These are phyloP conservation scores for Botrytis aclada DNA, from an alignment of 2,329 filamentous ascomycete species.

Conservation along the genomic window DNA sequence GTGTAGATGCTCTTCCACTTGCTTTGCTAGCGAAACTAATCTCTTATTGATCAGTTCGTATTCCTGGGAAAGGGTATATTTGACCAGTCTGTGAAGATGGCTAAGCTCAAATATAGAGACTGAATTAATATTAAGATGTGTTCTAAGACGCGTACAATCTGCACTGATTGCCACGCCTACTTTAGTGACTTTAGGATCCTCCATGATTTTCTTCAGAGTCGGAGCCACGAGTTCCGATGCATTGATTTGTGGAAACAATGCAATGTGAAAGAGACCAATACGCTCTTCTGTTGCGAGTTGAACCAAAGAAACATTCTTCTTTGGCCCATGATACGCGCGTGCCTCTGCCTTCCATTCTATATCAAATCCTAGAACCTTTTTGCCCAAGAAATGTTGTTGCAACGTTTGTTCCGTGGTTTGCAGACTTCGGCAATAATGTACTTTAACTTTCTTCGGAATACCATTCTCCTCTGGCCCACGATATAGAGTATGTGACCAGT, in stretches of 20 bases:
- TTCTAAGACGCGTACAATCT: constrained; percentile 66
- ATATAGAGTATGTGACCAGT: constrained; percentile 69
- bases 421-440: constrained; percentile 74
- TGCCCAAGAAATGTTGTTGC: constrained; percentile 59
- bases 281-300: constrained; percentile 76
- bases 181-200: constrained; percentile 67
- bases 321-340: constrained; percentile 47
- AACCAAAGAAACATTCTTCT: constrained; percentile 74
- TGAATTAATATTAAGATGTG: constrained; percentile 61
- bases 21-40: constrained; percentile 62
- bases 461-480: constrained; percentile 45
- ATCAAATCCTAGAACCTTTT: constrained; percentile 80
- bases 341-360: constrained; percentile 73
- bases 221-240: constrained; percentile 62
- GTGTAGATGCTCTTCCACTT: constrained; percentile 67
- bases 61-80: constrained; percentile 52
- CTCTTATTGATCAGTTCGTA: constrained; percentile 61
- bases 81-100: constrained; percentile 76
- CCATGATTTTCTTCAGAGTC: constrained; percentile 67
- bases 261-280: constrained; percentile 79
- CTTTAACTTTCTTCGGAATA: constrained; percentile 53
- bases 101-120: constrained; percentile 76
- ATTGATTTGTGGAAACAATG: constrained; percentile 51
- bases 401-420: constrained; percentile 65
- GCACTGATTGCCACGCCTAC: constrained; percentile 72